Conservation (phyloP, 441 rosid genomes). For the Isatis lusitanica region DNA sequence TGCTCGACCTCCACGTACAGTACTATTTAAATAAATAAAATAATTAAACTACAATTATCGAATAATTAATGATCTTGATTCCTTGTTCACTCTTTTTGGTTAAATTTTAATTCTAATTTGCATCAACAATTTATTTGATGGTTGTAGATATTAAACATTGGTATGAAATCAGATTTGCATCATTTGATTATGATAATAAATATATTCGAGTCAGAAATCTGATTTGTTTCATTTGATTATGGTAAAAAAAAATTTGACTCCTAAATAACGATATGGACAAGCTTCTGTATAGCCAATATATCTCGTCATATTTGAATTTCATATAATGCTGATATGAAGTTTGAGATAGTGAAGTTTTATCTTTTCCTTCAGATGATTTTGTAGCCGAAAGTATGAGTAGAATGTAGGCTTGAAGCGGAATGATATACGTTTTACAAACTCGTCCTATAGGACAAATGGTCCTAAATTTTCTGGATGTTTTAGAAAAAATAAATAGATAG, state of each 20-base stretch:
- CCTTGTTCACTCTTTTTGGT: too few species aligned
- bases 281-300: too few species aligned
- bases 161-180: not conserved
- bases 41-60: too few species aligned
- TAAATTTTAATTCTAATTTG: not conserved
- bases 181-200: too few species aligned
- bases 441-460: not conserved
- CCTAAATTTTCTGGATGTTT: not conserved
- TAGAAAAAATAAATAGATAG: not conserved
- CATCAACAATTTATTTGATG: not conserved
- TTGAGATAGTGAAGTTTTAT: not conserved
- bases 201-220: not conserved
- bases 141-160: not conserved
- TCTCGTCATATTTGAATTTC: not conserved
- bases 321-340: not conserved
- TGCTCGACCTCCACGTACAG: too few species aligned
- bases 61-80: too few species aligned
- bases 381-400: not conserved
- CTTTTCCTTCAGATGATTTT: not conserved
- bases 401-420: constrained; percentile 1
- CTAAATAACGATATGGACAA: too few species aligned
- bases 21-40: too few species aligned
- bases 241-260: too few species aligned
- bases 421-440: not conserved
- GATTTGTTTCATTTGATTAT: too few species aligned